Percentiles rank a stretch among this genome's conserved stretches.
phyloP scores from a whole-genome alignment of 148 eudicot species.

The Chenopodium album region DNA sequence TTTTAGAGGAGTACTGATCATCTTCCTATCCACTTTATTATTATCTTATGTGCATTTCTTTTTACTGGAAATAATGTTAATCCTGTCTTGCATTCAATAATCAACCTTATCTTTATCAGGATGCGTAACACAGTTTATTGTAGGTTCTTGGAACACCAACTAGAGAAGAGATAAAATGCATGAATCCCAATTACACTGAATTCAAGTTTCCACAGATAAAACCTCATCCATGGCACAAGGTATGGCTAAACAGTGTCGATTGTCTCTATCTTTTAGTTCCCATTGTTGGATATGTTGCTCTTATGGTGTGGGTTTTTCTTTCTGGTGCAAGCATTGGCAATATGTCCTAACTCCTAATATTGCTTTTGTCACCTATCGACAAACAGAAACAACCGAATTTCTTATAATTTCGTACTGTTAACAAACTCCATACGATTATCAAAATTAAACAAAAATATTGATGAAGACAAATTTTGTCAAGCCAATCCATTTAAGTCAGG shows the following conservation, averaged over 20 bases:
- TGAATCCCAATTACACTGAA: slow-evolving; percentile 98
- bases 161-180: slow-evolving; percentile 95
- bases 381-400: not conserved
- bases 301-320: not conserved
- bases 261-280: not conserved
- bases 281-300: not conserved
- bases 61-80: not conserved
- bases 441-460: not conserved
- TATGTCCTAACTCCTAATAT: not conserved
- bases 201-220: slow-evolving; percentile 97
- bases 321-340: too few species aligned
- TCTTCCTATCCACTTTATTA: not conserved
- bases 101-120: slow-evolving; percentile 13
- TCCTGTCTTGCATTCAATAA: not conserved
- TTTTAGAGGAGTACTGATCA: not conserved
- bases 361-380: not conserved
- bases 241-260: slow-evolving; percentile 21
- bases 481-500: not conserved
- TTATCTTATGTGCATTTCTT: not conserved
- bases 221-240: slow-evolving; percentile 99
- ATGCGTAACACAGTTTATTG: slow-evolving; percentile 15
- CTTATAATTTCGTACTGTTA: not conserved
- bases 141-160: slow-evolving; percentile 99
- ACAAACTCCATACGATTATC: not conserved
- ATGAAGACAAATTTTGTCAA: not conserved